Conservation (phyloP, 2,329 filamentous ascomycete species). For the Paracorniculantispora psalliotae region DNA sequence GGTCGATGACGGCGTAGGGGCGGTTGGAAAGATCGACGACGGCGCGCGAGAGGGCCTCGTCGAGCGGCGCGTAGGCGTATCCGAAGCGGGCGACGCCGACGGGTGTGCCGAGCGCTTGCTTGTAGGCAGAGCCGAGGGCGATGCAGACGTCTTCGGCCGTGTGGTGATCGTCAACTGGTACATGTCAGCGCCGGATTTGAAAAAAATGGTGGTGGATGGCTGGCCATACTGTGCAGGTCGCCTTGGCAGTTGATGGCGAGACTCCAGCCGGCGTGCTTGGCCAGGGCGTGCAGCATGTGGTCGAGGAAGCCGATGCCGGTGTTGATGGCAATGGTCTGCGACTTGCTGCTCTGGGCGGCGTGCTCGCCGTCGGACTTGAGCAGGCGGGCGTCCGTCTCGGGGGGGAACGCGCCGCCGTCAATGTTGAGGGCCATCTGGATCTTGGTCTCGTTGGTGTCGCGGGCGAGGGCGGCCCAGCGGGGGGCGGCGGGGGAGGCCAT, state of each 20-base stretch:
- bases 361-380: constrained; percentile 56
- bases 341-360: constrained; percentile 77
- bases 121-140: constrained; percentile 82
- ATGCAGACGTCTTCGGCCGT: constrained; percentile 94
- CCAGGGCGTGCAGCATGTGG: constrained; percentile 96
- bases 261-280: constrained; percentile 95
- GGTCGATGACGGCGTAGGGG: constrained; percentile 75
- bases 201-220: neutral
- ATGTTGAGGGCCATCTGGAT: constrained; percentile 90
- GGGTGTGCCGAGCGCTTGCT: constrained; percentile 69
- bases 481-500: constrained; percentile 18
- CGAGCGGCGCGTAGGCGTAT: constrained; percentile 84
- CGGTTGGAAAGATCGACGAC: constrained; percentile 94
- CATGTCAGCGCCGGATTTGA: neutral
- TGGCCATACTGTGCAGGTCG: constrained; percentile 76
- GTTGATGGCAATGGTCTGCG: constrained; percentile 80
- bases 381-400: constrained; percentile 55
- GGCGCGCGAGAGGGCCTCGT: constrained; percentile 89
- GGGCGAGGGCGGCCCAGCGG: constrained; percentile 73
- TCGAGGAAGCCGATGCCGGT: constrained; percentile 97
- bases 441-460: constrained; percentile 97
- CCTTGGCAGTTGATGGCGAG: constrained; percentile 77
- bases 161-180: constrained; percentile 91
- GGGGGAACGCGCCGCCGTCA: constrained; percentile 76
- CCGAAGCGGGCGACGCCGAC: constrained; percentile 86